A percentile compares a stretch with the other conserved stretches of the same genome.
Evolutionary conservation across 2,329 filamentous ascomycete genomes (phyloP).

Genomic region (Trichoderma simmonsii): DNA sequence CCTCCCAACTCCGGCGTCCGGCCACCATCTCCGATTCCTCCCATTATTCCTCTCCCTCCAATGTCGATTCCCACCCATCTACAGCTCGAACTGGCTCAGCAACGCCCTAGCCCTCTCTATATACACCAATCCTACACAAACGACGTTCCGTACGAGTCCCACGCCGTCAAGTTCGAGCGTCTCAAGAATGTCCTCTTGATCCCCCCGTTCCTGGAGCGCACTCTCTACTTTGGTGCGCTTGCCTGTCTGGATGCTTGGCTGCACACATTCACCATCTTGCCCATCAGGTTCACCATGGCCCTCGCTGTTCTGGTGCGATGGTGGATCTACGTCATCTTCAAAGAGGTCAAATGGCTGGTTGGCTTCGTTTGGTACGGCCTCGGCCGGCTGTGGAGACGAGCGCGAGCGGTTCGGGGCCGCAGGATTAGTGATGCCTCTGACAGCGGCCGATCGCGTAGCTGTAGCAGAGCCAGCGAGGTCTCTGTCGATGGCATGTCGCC

Average conservation of each 20-base stretch:
- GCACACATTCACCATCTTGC: constrained; percentile 93
- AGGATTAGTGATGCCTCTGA: constrained; percentile 35
- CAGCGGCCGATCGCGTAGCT: constrained; percentile 38
- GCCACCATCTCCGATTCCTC: constrained; percentile 48
- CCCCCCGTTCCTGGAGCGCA: constrained; percentile 76
- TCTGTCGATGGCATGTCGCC: constrained; percentile 22
- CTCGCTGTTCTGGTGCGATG: constrained; percentile 72
- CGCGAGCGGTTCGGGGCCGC: constrained; percentile 41
- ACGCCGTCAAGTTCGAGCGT: constrained; percentile 85
- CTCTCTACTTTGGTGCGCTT: constrained; percentile 81
- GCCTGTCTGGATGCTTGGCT: constrained; percentile 96
- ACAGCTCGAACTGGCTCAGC: constrained; percentile 61
- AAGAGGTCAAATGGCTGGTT: constrained; percentile 68
- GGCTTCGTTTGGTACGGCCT: constrained; percentile 77
- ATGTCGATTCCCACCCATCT: constrained; percentile 65
- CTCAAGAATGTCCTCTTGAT: constrained; percentile 84
- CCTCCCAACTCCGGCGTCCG: constrained; percentile 28
- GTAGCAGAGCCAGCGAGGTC: constrained; percentile 35
- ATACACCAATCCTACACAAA: constrained; percentile 57
- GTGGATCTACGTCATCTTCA: constrained; percentile 69
- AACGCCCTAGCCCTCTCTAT: constrained; percentile 62
- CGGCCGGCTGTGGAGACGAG: constrained; percentile 71
- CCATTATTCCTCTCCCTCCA: constrained; percentile 59
- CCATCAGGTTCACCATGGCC: constrained; percentile 81
- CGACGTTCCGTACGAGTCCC: constrained; percentile 81